phyloP scores from a whole-genome alignment of 2,329 filamentous ascomycete species.

The Fusarium sp. region DNA sequence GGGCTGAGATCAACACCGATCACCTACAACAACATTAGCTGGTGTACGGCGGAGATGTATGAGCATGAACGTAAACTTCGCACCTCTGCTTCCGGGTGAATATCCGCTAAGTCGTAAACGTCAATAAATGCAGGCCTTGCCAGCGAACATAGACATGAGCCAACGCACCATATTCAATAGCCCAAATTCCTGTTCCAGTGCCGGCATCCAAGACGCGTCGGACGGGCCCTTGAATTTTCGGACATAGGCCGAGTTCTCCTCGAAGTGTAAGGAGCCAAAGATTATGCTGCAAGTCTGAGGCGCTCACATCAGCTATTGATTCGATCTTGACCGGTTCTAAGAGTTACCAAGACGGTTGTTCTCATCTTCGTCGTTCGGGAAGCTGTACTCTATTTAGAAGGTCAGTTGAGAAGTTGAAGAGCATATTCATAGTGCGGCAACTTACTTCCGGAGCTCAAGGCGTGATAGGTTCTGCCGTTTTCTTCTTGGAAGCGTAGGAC shows the following conservation, averaged over 20 bases:
- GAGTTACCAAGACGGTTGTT: too few relatives aligned
- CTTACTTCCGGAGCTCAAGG: too few relatives aligned
- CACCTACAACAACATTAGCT: slow-evolving; percentile 3
- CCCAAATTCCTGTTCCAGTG: slow-evolving; percentile 21
- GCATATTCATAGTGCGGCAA: not conserved
- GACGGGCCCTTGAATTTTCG: not conserved
- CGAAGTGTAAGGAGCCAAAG: slow-evolving; percentile 15
- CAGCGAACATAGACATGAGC: not conserved
- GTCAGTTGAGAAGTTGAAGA: too few relatives aligned
- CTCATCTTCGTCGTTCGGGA: too few relatives aligned
- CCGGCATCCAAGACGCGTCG: slow-evolving; percentile 17
- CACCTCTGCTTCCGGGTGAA: slow-evolving; percentile 21
- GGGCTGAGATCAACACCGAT: slow-evolving; percentile 23
- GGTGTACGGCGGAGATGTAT: too few relatives aligned
- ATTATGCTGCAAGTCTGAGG: slow-evolving; percentile 22
- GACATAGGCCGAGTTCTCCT: slow-evolving; percentile 5
- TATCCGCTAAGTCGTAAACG: slow-evolving; percentile 1
- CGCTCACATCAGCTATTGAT: too few relatives aligned
- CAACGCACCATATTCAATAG: slow-evolving; percentile 14
- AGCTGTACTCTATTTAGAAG: too few relatives aligned
- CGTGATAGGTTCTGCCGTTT: too few relatives aligned
- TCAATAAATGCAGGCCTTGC: not conserved
- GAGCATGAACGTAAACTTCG: too few relatives aligned
- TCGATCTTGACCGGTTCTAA: not conserved
- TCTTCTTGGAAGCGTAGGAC: too few relatives aligned